Evolutionary conservation across 371 early-diverging fungal species (phyloP).

Genomic region (Mucor lusitanicus): DNA sequence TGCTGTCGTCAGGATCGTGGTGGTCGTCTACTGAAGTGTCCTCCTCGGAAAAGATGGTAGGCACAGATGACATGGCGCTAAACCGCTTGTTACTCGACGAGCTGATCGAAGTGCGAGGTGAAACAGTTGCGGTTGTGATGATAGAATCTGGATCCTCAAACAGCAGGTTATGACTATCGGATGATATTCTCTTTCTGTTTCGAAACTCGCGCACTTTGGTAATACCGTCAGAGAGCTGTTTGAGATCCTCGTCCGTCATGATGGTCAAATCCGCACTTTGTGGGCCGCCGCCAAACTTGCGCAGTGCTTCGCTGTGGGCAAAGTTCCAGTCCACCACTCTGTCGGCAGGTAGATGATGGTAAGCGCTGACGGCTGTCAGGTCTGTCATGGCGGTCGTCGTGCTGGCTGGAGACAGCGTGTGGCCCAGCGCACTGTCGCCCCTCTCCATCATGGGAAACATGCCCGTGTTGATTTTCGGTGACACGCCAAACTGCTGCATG

Average conservation of each 20-base stretch:
- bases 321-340: conserved; percentile 77
- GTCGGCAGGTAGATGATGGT: conserved; percentile 37
- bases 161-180: conserved; percentile 40
- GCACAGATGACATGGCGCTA: conserved; percentile 9
- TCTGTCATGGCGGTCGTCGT: neutral
- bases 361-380: neutral
- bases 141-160: conserved; percentile 19
- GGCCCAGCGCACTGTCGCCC: neutral
- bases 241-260: conserved; percentile 57
- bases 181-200: conserved; percentile 44
- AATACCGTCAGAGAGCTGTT: conserved; percentile 53
- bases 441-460: conserved; percentile 14
- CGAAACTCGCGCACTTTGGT: conserved; percentile 49
- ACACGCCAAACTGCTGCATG: conserved; percentile 11
- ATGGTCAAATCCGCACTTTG: conserved; percentile 36
- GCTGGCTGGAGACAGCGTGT: neutral
- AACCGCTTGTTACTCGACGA: conserved; percentile 20
- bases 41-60: conserved; percentile 13
- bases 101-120: conserved; percentile 27
- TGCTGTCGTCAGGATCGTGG: neutral
- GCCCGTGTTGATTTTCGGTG: conserved; percentile 28
- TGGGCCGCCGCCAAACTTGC: conserved; percentile 46
- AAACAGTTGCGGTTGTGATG: conserved; percentile 8
- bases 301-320: conserved; percentile 70
- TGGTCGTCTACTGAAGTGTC: too few relatives aligned